Conservation (phyloP, 169 alveolate genomes). For the Eimeria sp. region DNA sequence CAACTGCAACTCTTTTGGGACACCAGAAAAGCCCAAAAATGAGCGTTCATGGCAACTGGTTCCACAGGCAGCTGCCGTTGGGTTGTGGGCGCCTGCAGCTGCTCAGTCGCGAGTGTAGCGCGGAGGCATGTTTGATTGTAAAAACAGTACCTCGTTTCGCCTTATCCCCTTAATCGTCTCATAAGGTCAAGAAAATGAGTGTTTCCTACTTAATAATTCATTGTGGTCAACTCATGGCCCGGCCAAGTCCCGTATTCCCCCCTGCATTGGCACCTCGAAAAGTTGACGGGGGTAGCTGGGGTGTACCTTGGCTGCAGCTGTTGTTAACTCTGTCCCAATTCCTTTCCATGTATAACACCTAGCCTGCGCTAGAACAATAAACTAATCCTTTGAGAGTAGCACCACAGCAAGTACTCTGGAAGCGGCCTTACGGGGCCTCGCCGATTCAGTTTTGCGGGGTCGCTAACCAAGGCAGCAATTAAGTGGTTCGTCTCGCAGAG, state of each 20-base stretch:
- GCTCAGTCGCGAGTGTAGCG: slow-evolving; percentile 20
- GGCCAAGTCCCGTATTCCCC: neutral
- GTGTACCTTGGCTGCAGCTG: neutral
- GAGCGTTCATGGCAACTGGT: neutral
- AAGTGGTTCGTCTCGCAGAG: neutral
- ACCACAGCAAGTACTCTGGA: neutral
- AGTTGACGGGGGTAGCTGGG: neutral
- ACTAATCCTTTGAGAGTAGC: neutral
- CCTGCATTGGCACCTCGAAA: neutral
- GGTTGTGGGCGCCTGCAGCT: slow-evolving; percentile 37
- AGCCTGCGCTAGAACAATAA: neutral
- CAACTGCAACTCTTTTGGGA: neutral
- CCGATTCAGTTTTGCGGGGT: neutral
- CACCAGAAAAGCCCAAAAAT: neutral
- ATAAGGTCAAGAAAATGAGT: neutral
- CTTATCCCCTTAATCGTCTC: neutral
- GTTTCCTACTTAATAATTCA: neutral
- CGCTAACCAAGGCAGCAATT: neutral
- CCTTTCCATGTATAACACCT: neutral
- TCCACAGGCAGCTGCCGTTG: slow-evolving; percentile 3
- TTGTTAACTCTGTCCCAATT: neutral
- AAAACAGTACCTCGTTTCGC: neutral
- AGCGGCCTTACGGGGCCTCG: neutral
- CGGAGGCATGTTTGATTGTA: slow-evolving; percentile 9
- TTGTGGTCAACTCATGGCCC: neutral